Percentiles rank a stretch among this genome's conserved stretches.
phyloP scores from a whole-genome alignment of 2,329 filamentous ascomycete species.

The Amauroascus niger region DNA sequence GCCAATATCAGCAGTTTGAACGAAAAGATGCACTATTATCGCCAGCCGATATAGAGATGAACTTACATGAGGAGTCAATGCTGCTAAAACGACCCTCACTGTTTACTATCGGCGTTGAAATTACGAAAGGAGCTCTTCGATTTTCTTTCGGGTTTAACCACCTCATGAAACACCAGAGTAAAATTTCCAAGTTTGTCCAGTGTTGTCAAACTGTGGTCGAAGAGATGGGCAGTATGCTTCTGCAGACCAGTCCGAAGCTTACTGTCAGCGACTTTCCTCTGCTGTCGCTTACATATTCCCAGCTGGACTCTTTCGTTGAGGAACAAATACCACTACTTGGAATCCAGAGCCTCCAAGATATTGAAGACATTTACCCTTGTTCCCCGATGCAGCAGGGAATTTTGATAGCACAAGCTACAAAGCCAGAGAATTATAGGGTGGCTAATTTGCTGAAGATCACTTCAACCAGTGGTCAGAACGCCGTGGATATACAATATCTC shows the following conservation, averaged over 20 bases:
- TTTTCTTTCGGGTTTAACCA: background rate
- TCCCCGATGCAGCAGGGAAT: slow-evolving; percentile 9
- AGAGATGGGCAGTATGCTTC: background rate
- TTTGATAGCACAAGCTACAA: background rate
- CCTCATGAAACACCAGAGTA: background rate
- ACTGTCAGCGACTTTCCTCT: slow-evolving; percentile 6
- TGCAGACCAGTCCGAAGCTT: background rate
- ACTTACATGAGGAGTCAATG: background rate
- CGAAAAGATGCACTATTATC: background rate
- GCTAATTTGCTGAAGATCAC: background rate
- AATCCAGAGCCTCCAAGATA: background rate
- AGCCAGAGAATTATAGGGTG: background rate
- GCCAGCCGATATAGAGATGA: too few species aligned
- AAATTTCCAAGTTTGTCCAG: background rate
- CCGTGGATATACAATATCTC: background rate
- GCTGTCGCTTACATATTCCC: background rate
- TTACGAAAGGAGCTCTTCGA: background rate
- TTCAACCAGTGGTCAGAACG: background rate
- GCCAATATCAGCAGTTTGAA: background rate
- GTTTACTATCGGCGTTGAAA: background rate
- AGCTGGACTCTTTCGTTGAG: background rate
- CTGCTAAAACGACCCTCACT: background rate
- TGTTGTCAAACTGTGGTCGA: background rate
- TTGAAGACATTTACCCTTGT: slow-evolving; percentile 13
- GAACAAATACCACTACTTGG: background rate